Base-by-base conservation (phyloP, 2,329 filamentous ascomycete species). In the Helicocarpus griseus region DNA sequence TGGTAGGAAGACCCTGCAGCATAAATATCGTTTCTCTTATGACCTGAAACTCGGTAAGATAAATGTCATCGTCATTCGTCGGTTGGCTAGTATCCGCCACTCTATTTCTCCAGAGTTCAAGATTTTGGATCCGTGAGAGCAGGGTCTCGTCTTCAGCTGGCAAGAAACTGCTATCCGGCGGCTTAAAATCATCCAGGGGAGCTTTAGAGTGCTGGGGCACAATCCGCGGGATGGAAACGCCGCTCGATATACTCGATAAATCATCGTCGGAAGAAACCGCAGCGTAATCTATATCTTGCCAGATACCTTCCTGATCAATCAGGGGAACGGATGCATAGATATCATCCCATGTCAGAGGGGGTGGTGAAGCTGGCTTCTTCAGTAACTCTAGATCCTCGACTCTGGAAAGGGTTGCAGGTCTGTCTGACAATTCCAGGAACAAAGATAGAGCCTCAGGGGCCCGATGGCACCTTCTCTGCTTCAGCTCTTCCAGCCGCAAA, bases 21-120 rank as follows among this genome's bases (percentile, higher is more conserved):
- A 96, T 94, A 60, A 88, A 91, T 0, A 96, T 73, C 0, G 82
- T 79, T 62, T 97, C 89, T 45, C 89, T 81, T 24, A 90, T 71
- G 9, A 83, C 73, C 56, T 90, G 82, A 1, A 86, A 72, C 63
- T 95, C 90, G 0, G 85, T 80, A 5, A 91, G 72, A 14, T 56
- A 54, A 26, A 63, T 59, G 53, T 61, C 62, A 26, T 60, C 50
- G 33, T 56, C 51, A 14, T 56, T 56, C 9, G 51, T 51, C 36
- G 59, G 50, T n/a, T 58, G 39, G 45, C 64, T 60, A 28, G 63
- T 60, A 2, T 57, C 45, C 28, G 46, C 31, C n/a, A 40, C 6
- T 21, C 36, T 28, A 7, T 49, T 46, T 49, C 57, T 68, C 77
- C 77, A 80, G 55, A 76, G 78, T 51, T 78, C 76, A 1, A 66